A percentile compares a stretch with the other conserved stretches of the same genome.
Conservation (phyloP, 2,329 filamentous ascomycete genomes). For the Coniochaeta ligniaria region DNA sequence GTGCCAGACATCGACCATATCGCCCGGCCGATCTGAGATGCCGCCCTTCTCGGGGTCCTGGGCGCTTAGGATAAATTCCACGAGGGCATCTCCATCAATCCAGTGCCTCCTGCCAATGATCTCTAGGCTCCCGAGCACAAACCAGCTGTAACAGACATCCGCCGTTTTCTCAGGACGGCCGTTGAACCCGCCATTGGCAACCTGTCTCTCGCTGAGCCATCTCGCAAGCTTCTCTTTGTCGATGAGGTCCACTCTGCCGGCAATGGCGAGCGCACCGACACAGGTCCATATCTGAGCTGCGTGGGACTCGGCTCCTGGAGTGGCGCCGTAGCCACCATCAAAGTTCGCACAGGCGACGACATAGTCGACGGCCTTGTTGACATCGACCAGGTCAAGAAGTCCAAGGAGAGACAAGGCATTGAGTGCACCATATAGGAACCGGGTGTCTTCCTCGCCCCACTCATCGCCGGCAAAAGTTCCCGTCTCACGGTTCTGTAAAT, state of each 20-base stretch:
- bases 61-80: slow-evolving; percentile 75
- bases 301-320: slow-evolving; percentile 88
- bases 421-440: slow-evolving; percentile 86
- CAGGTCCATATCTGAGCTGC: slow-evolving; percentile 95
- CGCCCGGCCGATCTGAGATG: slow-evolving; percentile 80
- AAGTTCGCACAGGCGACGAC: slow-evolving; percentile 83
- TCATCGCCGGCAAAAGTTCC: slow-evolving; percentile 91
- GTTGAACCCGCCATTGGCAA: slow-evolving; percentile 82
- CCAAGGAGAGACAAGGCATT: slow-evolving; percentile 82
- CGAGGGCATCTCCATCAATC: slow-evolving; percentile 80
- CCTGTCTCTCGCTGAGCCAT: slow-evolving; percentile 91
- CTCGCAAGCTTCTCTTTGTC: slow-evolving; percentile 74
- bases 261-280: slow-evolving; percentile 78
- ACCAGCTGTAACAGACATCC: slow-evolving; percentile 99
- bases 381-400: slow-evolving; percentile 65
- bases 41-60: slow-evolving; percentile 83
- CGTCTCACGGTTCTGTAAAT: slow-evolving; percentile 69
- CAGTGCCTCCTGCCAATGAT: slow-evolving; percentile 87
- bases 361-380: slow-evolving; percentile 73
- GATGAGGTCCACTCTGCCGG: slow-evolving; percentile 71
- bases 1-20: slow-evolving; percentile 97
- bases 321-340: slow-evolving; percentile 87
- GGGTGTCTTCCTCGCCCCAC: slow-evolving; percentile 93
- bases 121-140: slow-evolving; percentile 85
- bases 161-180: slow-evolving; percentile 92